A percentile compares a stretch with the other conserved stretches of the same genome.
Conservation (phyloP, 805 yeast genomes). For the Ogataea populi-albae region DNA sequence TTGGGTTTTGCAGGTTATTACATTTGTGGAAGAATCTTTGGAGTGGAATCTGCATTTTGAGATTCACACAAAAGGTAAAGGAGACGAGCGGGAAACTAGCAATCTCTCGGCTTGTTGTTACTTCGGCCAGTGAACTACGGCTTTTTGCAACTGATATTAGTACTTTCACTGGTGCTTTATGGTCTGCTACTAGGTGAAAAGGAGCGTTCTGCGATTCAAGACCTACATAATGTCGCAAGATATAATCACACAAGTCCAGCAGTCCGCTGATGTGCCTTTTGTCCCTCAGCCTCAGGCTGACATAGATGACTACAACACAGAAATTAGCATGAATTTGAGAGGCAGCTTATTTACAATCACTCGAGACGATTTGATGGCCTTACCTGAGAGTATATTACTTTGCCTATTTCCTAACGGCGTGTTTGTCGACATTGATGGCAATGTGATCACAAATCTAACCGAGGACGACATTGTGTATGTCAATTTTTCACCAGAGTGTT, state of each 20-base stretch:
- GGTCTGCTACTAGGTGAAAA: too few relatives aligned
- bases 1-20: too few relatives aligned
- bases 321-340: slow-evolving; percentile 74
- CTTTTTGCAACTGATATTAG: too few relatives aligned
- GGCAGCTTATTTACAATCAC: slow-evolving; percentile 73
- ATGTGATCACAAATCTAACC: slow-evolving; percentile 72
- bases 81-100: too few relatives aligned
- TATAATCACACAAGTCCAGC: slow-evolving; percentile 72
- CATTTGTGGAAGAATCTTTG: too few relatives aligned
- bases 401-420: slow-evolving; percentile 91
- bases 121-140: too few relatives aligned
- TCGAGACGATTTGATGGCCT: slow-evolving; percentile 82
- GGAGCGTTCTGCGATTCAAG: not conserved
- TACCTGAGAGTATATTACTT: slow-evolving; percentile 85
- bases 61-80: too few relatives aligned
- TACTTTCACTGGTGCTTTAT: too few relatives aligned
- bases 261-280: slow-evolving; percentile 20
- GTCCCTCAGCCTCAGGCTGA: slow-evolving; percentile 19
- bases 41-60: too few relatives aligned
- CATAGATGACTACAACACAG: slow-evolving; percentile 54
- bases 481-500: slow-evolving; percentile 83
- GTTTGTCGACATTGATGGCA: slow-evolving; percentile 72
- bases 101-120: too few relatives aligned
- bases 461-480: slow-evolving; percentile 79
- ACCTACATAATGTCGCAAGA: slow-evolving; percentile 30